phyloP scores from a whole-genome alignment of 192 early-diverging fungal species.

The Gamsiella multidivaricata region DNA sequence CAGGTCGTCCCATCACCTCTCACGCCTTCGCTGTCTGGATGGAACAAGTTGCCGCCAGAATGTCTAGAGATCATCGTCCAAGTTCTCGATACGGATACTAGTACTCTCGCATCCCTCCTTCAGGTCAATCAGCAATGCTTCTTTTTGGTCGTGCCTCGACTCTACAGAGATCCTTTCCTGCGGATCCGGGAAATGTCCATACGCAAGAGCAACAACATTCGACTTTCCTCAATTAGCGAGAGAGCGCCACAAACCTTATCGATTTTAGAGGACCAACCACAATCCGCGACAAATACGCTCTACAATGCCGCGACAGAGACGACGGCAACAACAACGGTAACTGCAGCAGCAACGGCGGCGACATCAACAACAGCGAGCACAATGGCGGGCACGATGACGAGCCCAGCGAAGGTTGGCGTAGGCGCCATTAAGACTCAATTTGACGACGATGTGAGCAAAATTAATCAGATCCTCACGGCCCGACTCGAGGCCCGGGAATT shows the following conservation, averaged over 20 bases:
- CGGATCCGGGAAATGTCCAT: constrained; percentile 8
- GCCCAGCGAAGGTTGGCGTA: too few species aligned
- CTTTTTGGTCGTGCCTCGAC: constrained; percentile 12
- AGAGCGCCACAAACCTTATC: not conserved
- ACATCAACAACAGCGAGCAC: too few species aligned
- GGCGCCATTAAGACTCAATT: not conserved
- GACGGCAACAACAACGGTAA: too few species aligned
- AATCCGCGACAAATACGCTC: too few species aligned
- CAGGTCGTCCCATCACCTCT: not conserved
- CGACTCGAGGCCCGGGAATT: constrained; percentile 3
- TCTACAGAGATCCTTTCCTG: constrained; percentile 25
- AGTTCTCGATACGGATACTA: constrained; percentile 12
- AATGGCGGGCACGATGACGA: too few species aligned
- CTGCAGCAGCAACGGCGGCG: too few species aligned
- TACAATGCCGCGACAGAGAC: too few species aligned
- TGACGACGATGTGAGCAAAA: not conserved
- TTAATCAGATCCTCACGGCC: not conserved
- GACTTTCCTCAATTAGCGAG: not conserved
- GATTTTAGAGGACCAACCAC: not conserved
- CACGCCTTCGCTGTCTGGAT: not conserved
- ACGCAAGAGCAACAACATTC: constrained; percentile 3
- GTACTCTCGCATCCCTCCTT: constrained; percentile 14
- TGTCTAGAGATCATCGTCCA: constrained; percentile 18
- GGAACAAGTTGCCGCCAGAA: constrained; percentile 18
- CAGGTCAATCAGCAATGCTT: constrained; percentile 35